Evolutionary conservation across 2,329 filamentous ascomycete genomes (phyloP), one percentile per base, ranked within the genome.

Genomic region (Ceratocystiopsis brevicomis): DNA sequence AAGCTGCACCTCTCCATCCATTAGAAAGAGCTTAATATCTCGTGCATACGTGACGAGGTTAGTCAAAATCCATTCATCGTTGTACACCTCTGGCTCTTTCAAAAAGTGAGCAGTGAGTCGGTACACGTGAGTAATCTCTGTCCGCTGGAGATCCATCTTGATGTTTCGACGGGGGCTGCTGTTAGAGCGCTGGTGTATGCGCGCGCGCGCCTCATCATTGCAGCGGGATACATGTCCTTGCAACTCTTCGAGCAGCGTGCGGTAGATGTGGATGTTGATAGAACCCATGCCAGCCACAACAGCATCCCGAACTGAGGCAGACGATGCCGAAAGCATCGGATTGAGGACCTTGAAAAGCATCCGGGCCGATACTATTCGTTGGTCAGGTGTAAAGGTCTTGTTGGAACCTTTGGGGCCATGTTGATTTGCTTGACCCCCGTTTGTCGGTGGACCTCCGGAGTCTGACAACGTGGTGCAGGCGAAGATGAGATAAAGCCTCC

Each of bases 401-500:
- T 70, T 83, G 1, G 90, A 95, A 3, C 73, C 73, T 57, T 92
- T 94, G 38, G 88, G 74, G 5, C 75, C 70, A 58, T 96, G 88
- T 49, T 92, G 81, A 35, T 69, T 69, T 48, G 70, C 70, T 52
- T 68, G 68, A 8, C 64, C 60, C 2, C 65, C 65, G 13, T 68
- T 65, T 30, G 78, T 66, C 44, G 76, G 73, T 18, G 68, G 67
- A 44, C 67, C 75, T 11, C 85, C 85, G 11, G 84, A 73, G 51
- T 90, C 90, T 35, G 83, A 87, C 45, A 98, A 67, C 0, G 90
- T 96, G 11, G 88, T 94, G 60, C 92, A 98, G 11, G 88, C 90
- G 62, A 98, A 95, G 44, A 95, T 87, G 21, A 98, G 69, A 57
- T 96, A 96, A 2, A 96, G 66, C 60, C 95, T 96, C 88, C 88